Evolutionary conservation across 257 asterid genomes (phyloP).

Genomic region (Marsdenia floribunda): DNA sequence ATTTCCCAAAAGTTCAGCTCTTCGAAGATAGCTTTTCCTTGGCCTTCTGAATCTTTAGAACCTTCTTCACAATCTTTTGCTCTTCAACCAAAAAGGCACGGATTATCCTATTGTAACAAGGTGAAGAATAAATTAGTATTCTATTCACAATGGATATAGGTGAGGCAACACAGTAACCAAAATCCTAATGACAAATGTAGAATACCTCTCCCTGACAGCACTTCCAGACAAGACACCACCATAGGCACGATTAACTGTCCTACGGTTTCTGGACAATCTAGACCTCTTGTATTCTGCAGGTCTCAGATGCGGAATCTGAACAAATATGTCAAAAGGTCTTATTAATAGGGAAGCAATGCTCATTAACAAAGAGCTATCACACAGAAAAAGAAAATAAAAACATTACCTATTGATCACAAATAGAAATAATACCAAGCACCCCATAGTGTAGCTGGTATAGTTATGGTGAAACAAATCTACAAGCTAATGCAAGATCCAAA

Average conservation of each 20-base stretch:
- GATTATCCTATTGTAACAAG: slow-evolving; percentile 17
- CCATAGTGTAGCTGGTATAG: background rate
- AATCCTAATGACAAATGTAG: background rate
- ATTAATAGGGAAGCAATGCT: background rate
- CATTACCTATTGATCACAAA: background rate
- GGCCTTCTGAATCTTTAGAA: slow-evolving; percentile 28
- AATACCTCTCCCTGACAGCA: slow-evolving; percentile 33
- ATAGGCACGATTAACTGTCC: slow-evolving; percentile 38
- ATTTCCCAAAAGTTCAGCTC: slow-evolving; percentile 20
- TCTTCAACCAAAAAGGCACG: slow-evolving; percentile 33
- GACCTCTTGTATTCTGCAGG: slow-evolving; percentile 39
- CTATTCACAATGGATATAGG: background rate
- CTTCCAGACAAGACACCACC: slow-evolving; percentile 33
- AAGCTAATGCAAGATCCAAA: background rate
- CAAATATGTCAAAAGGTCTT: background rate
- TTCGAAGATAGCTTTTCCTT: slow-evolving; percentile 27
- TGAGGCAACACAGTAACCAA: background rate
- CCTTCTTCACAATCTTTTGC: slow-evolving; percentile 34
- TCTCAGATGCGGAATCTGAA: slow-evolving; percentile 34
- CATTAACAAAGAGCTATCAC: background rate
- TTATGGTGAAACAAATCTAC: background rate
- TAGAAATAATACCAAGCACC: background rate
- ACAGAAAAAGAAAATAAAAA: background rate
- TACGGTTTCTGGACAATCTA: slow-evolving; percentile 27
- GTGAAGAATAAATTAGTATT: background rate